phyloP scores from a whole-genome alignment of 2,329 filamentous ascomycete genomes.

The Nigrospora osmanthi region DNA sequence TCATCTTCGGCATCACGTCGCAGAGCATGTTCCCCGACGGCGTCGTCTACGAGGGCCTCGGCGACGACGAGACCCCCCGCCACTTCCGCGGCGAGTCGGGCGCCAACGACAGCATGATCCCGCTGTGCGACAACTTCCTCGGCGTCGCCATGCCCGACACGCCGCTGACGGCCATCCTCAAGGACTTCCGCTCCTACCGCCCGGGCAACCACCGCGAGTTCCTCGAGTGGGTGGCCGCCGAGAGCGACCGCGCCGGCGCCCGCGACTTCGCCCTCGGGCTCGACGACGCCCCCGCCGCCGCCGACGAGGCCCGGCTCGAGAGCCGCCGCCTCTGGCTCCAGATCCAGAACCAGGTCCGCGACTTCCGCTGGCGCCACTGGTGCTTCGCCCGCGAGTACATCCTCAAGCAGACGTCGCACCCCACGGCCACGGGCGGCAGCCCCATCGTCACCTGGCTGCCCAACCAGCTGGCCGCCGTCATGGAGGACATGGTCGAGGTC shows the following conservation, averaged over 20 bases:
- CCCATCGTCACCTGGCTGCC: constrained; percentile 81
- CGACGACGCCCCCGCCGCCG: constrained; percentile 9
- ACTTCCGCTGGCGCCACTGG: constrained; percentile 81
- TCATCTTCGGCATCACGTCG: constrained; percentile 92
- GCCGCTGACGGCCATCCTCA: constrained; percentile 78
- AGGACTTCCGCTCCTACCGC: constrained; percentile 83
- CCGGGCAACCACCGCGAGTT: constrained; percentile 86
- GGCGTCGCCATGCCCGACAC: constrained; percentile 83
- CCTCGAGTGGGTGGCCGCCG: constrained; percentile 59
- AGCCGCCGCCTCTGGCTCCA: constrained; percentile 55
- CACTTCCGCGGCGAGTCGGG: constrained; percentile 88
- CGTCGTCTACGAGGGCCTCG: constrained; percentile 81
- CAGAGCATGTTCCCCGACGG: constrained; percentile 93
- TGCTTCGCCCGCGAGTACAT: constrained; percentile 82
- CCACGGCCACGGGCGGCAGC: constrained; percentile 72
- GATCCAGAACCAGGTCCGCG: constrained; percentile 66
- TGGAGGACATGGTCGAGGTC: constrained; percentile 60
- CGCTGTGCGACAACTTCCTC: constrained; percentile 80
- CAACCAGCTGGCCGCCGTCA: constrained; percentile 70
- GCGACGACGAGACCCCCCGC: constrained; percentile 54
- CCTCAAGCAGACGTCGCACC: constrained; percentile 67
- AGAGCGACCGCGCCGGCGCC: constrained; percentile 40
- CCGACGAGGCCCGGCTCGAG: constrained; percentile 30
- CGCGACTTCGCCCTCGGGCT: constrained; percentile 48
- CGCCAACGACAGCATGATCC: constrained; percentile 91